Percentiles rank a stretch among this genome's conserved stretches.
Conservation (phyloP, 2,329 filamentous ascomycete species). For the Lasiodiplodia theobromae region DNA sequence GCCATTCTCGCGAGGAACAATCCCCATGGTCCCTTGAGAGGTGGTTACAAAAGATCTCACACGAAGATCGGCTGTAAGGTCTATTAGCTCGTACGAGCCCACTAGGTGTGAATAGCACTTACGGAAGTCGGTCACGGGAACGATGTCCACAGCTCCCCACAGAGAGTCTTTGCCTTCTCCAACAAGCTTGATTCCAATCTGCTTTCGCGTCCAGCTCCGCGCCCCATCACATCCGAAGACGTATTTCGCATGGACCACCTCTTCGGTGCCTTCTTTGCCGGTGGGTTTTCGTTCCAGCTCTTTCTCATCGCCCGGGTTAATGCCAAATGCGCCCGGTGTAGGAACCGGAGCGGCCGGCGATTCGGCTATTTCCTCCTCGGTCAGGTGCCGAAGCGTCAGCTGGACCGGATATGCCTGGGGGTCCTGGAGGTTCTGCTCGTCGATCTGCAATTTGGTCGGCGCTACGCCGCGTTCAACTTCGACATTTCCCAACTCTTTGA, state of each 20-base stretch:
- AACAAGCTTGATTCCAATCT: background rate
- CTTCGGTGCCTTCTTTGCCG: background rate
- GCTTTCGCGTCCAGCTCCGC: background rate
- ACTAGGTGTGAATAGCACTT: background rate
- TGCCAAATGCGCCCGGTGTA: background rate
- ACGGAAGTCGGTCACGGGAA: background rate
- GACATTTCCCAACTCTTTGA: background rate
- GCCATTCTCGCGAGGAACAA: conserved; percentile 70
- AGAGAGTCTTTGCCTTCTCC: background rate
- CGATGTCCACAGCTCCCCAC: background rate
- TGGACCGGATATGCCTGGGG: background rate
- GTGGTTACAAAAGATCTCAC: conserved; percentile 66
- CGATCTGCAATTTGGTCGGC: background rate
- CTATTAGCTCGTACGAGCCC: background rate
- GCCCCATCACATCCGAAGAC: background rate
- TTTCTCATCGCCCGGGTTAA: background rate
- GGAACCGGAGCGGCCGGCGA: background rate
- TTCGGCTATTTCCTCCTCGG: background rate
- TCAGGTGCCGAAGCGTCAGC: background rate
- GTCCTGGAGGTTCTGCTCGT: background rate
- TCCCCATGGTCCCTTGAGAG: conserved; percentile 65
- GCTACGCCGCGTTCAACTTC: background rate
- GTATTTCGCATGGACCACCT: background rate
- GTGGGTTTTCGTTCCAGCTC: background rate
- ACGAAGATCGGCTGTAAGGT: conserved; percentile 58